Conservation (phyloP, 2,329 filamentous ascomycete species). For the Alternaria sp. region DNA sequence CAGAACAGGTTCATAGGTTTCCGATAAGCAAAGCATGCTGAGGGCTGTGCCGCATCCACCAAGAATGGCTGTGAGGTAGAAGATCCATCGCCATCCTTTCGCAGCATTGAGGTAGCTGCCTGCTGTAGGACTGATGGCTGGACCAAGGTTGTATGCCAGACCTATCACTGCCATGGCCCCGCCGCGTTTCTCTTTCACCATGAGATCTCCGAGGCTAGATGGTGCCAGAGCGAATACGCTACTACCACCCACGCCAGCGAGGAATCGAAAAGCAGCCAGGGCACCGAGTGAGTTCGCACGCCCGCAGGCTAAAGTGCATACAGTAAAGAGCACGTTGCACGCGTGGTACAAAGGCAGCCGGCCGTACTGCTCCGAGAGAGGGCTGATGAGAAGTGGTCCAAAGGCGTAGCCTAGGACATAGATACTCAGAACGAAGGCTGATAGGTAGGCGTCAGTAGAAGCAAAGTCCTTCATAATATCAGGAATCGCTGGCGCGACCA, state of each 20-base stretch:
- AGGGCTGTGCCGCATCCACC: slow-evolving; percentile 20
- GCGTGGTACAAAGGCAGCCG: slow-evolving; percentile 58
- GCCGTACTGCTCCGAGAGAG: slow-evolving; percentile 41
- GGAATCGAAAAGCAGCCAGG: slow-evolving; percentile 60
- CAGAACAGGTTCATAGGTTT: slow-evolving; percentile 43
- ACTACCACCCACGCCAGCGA: slow-evolving; percentile 43
- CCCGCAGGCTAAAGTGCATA: slow-evolving; percentile 65
- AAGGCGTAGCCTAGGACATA: slow-evolving; percentile 43
- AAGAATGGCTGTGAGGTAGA: slow-evolving; percentile 18
- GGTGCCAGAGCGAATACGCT: slow-evolving; percentile 30
- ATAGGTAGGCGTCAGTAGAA: slow-evolving; percentile 27
- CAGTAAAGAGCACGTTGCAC: slow-evolving; percentile 66
- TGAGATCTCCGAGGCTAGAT: slow-evolving; percentile 37
- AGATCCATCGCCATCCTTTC: slow-evolving; percentile 31
- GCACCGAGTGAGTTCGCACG: slow-evolving; percentile 54
- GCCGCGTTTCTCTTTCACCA: slow-evolving; percentile 30
- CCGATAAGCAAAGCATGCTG: slow-evolving; percentile 49
- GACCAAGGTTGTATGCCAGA: slow-evolving; percentile 30
- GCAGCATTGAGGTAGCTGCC: slow-evolving; percentile 28
- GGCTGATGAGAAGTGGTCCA: slow-evolving; percentile 39
- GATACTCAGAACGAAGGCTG: slow-evolving; percentile 34
- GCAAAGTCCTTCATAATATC: slow-evolving; percentile 28
- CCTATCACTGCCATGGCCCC: slow-evolving; percentile 33
- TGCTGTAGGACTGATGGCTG: slow-evolving; percentile 27
- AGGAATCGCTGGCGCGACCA: slow-evolving; percentile 39